Conservation (phyloP, 805 yeast genomes). For the Saccharomycopsis lassenensis region DNA sequence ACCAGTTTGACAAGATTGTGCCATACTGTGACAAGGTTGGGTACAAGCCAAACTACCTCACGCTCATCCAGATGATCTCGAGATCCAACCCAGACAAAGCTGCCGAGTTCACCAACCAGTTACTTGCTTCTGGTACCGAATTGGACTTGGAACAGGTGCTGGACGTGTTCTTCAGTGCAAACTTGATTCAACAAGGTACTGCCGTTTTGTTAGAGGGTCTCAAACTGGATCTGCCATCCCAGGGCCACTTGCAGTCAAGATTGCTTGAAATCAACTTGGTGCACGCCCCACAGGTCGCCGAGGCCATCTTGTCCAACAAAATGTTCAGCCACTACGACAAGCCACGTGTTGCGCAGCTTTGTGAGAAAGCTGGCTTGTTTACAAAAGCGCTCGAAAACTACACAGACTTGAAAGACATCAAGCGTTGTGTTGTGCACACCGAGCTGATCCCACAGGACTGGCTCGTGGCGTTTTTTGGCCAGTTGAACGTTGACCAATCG, state of each 20-base stretch:
- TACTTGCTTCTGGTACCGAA: constrained; percentile 47
- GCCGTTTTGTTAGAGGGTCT: constrained; percentile 92
- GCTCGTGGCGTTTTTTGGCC: constrained; percentile 88
- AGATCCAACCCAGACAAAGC: constrained; percentile 97
- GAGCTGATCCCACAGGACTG: constrained; percentile 81
- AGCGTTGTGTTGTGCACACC: constrained; percentile 87
- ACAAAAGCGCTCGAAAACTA: constrained; percentile 96
- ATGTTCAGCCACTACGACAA: constrained; percentile 95
- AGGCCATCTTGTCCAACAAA: constrained; percentile 90
- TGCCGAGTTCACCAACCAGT: constrained; percentile 87
- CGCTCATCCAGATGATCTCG: constrained; percentile 79
- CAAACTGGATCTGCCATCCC: constrained; percentile 86
- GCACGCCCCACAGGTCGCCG: constrained; percentile 99
- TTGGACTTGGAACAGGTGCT: constrained; percentile 80
- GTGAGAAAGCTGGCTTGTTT: constrained; percentile 92
- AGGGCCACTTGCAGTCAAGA: constrained; percentile 92
- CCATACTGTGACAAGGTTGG: constrained; percentile 88
- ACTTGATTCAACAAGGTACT: constrained; percentile 94
- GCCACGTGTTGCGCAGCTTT: constrained; percentile 80
- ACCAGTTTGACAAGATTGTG: constrained; percentile 90
- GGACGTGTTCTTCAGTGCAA: constrained; percentile 90
- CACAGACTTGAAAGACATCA: constrained; percentile 89
- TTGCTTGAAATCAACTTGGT: constrained; percentile 83
- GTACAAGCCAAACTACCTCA: constrained; percentile 82
- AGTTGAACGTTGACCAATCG: constrained; percentile 88